Evolutionary conservation across 2,329 filamentous ascomycete species (phyloP), one percentile per base, ranked within the genome.

Genomic region (Xylaria digitata): DNA sequence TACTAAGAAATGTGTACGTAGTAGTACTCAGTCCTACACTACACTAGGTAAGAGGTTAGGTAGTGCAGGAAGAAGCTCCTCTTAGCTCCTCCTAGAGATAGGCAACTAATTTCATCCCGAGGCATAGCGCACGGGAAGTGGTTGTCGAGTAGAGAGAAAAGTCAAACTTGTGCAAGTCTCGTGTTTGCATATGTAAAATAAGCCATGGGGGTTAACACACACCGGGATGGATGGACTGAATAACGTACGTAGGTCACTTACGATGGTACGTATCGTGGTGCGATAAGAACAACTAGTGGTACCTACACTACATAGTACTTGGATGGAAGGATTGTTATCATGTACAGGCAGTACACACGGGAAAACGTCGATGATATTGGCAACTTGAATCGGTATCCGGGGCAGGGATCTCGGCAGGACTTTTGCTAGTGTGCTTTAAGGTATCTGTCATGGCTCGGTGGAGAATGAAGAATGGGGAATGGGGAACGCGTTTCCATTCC

Each of bases 331-430:
- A 54, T 9, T 21, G 34, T 42, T 19, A 23, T 23, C 37, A 30
- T 30, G 3, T 63, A 34, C 21, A 42, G 11, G 11, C 43, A 13
- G 43, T 46, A 48, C 17, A 37, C 52, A 42, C 32, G 46, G 6
- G 26, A 46, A 53, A 30, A 34, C 49, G 43, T 49, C 30, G 50
- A 56, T 54, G 45, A 63, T 60, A 60, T 45, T 55, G 59, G 60
- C 55, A 63, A 62, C 64, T 46, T 56, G 42, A 45, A 59, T 63
- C 54, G 64, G 59, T 55, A 59, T 66, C 63, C 54, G 59, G 59
- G 59, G 9, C 9, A 40, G 15, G 37, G 37, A 15, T 66, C n/a
- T 49, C 6, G 46, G 48, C 49, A 46, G 63, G 54, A 43, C 59
- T 43, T 57, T 40, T 53, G 30, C 30, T 32, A 54, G 37, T 30